Evolutionary conservation across 129 eudicot species (phyloP).

Genomic region (Heracleum sosnowskyi): DNA sequence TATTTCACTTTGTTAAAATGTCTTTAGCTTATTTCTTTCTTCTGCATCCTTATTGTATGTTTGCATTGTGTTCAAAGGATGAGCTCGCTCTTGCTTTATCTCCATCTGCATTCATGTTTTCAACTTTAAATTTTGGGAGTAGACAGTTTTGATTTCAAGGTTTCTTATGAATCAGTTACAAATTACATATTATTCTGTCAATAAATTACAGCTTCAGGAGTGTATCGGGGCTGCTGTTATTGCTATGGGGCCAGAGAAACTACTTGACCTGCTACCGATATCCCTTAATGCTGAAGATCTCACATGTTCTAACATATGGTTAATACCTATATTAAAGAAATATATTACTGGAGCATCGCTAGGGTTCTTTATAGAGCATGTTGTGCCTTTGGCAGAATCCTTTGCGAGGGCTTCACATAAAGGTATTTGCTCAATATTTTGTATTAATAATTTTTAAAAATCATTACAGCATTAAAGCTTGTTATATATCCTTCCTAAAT

Average conservation of each 20-base stretch:
- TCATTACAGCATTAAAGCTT: background rate
- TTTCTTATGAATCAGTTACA: background rate
- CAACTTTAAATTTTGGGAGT: background rate
- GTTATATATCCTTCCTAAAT: background rate
- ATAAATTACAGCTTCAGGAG: slow-evolving; percentile 54
- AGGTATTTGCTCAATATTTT: slow-evolving; percentile 38
- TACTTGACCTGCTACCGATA: slow-evolving; percentile 57
- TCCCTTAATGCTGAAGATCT: slow-evolving; percentile 41
- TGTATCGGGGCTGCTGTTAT: slow-evolving; percentile 80
- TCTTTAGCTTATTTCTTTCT: background rate
- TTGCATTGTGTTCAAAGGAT: background rate
- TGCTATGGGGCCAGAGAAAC: slow-evolving; percentile 80
- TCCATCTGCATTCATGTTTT: background rate
- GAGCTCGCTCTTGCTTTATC: background rate
- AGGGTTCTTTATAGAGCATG: slow-evolving; percentile 60
- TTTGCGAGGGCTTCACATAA: slow-evolving; percentile 44
- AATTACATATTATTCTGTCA: background rate
- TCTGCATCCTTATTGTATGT: background rate
- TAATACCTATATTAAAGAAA: slow-evolving; percentile 67
- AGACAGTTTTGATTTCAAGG: background rate
- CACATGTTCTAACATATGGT: slow-evolving; percentile 66
- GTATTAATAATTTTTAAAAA: background rate
- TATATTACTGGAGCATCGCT: slow-evolving; percentile 64
- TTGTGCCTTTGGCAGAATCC: slow-evolving; percentile 76
- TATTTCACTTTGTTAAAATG: background rate